A percentile compares a stretch with the other conserved stretches of the same genome.
Evolutionary conservation across 768 basidiomycete species (phyloP).

Genomic region (Mycena amicta): DNA sequence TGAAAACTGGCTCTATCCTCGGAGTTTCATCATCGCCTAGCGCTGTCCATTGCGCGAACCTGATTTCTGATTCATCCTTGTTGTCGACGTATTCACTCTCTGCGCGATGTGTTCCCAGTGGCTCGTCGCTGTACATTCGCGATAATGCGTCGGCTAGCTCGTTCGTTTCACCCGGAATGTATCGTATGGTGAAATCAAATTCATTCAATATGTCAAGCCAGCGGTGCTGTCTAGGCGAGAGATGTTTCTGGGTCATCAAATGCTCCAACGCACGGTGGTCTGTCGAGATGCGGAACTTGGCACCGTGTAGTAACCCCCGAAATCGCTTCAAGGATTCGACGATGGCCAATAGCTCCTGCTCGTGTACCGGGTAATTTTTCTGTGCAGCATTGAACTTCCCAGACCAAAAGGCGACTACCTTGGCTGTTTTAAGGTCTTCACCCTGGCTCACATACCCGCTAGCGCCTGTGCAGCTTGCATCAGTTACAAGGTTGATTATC

Average conservation of each 20-base stretch:
- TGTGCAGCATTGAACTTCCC: conserved; percentile 40
- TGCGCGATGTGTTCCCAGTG: conserved; percentile 8
- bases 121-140: conserved; percentile 21
- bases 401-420: conserved; percentile 36
- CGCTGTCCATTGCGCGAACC: not conserved
- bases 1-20: conserved; percentile 14
- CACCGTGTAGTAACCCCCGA: conserved; percentile 34
- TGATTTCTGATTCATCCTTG: not conserved
- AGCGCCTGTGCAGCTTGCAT: conserved; percentile 34
- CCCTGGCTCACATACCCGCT: conserved; percentile 33
- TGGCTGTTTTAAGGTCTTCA: conserved; percentile 26
- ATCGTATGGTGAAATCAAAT: conserved; percentile 29
- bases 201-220: conserved; percentile 39
- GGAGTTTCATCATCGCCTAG: conserved; percentile 1
- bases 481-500: conserved; percentile 33
- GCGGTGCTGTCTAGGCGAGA: conserved; percentile 36
- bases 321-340: conserved; percentile 37
- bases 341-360: conserved; percentile 40
- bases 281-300: conserved; percentile 29
- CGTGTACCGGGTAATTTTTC: conserved; percentile 43
- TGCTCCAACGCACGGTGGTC: conserved; percentile 35
- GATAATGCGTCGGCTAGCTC: conserved; percentile 35
- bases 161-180: conserved; percentile 35
- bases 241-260: conserved; percentile 32
- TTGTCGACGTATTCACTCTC: conserved; percentile 14